Evolutionary conservation across 1,284 basidiomycete genomes (phyloP).

Genomic region (Mycena sp.): DNA sequence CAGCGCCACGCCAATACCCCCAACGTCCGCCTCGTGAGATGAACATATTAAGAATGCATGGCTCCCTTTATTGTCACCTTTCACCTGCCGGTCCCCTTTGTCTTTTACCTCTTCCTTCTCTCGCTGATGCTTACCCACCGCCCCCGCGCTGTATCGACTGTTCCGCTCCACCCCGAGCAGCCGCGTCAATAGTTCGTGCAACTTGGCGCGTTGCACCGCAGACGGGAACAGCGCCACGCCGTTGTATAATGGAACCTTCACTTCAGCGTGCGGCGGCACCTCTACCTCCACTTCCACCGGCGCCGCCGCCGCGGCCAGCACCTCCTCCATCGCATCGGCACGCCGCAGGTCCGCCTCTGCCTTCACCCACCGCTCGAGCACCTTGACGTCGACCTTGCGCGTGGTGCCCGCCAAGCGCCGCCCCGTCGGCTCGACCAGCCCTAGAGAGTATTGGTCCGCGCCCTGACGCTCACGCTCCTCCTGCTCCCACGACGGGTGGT

Average conservation of each 20-base stretch:
- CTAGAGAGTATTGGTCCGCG: too few species aligned
- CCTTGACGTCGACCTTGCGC: too few species aligned
- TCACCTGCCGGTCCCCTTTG: not conserved
- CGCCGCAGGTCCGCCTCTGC: too few species aligned
- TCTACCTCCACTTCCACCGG: slow-evolving; percentile 34
- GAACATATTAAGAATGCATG: slow-evolving; percentile 76
- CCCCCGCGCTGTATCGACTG: slow-evolving; percentile 5
- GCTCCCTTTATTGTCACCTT: slow-evolving; percentile 57
- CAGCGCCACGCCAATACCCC: slow-evolving; percentile 70
- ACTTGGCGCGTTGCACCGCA: slow-evolving; percentile 62
- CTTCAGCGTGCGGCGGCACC: slow-evolving; percentile 50
- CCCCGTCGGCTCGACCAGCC: too few species aligned
- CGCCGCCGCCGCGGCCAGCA: not conserved
- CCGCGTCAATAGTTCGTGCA: slow-evolving; percentile 58
- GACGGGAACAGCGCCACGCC: slow-evolving; percentile 69
- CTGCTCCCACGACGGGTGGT: too few species aligned
- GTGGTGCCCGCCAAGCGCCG: too few species aligned
- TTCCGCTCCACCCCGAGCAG: slow-evolving; percentile 59
- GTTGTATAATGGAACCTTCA: slow-evolving; percentile 69
- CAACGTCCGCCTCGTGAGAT: slow-evolving; percentile 63
- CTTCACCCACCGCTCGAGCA: too few species aligned
- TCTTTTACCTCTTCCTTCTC: not conserved
- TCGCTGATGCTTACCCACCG: not conserved
- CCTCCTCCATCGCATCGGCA: not conserved
- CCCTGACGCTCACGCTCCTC: too few species aligned